phyloP scores from a whole-genome alignment of 2,329 filamentous ascomycete genomes.

The Zasmidium citrigriseum region DNA sequence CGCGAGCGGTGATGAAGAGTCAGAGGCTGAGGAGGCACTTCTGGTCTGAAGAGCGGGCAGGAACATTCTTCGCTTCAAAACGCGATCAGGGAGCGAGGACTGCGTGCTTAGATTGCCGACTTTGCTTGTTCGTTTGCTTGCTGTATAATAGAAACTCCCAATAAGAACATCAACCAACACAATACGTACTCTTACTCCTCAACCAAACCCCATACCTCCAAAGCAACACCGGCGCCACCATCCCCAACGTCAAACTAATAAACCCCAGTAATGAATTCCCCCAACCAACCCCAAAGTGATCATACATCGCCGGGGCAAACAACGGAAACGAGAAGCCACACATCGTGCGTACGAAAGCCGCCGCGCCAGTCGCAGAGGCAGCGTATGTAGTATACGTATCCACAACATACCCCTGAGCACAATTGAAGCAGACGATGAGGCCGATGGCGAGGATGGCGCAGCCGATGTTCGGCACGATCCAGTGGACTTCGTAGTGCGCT shows the following conservation, averaged over 20 bases:
- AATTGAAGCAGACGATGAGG: slow-evolving; percentile 25
- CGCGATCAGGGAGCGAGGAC: too few species aligned
- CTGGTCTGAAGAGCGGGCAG: too few species aligned
- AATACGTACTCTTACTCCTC: slow-evolving; percentile 24
- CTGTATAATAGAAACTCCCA: too few species aligned
- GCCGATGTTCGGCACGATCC: slow-evolving; percentile 29
- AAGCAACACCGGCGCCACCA: slow-evolving; percentile 22
- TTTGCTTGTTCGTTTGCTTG: too few species aligned
- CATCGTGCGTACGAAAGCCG: slow-evolving; percentile 45
- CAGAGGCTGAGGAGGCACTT: too few species aligned
- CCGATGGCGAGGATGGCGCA: slow-evolving; percentile 25
- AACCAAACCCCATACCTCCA: slow-evolving; percentile 23
- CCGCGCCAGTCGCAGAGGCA: slow-evolving; percentile 50
- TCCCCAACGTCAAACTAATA: slow-evolving; percentile 18
- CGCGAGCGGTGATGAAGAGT: not conserved
- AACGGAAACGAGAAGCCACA: slow-evolving; percentile 53
- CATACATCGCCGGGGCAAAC: slow-evolving; percentile 48
- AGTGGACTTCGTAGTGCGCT: slow-evolving; percentile 24
- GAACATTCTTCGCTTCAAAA: too few species aligned
- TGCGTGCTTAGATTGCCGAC: too few species aligned
- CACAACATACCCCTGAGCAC: slow-evolving; percentile 42
- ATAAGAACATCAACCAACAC: slow-evolving; percentile 6
- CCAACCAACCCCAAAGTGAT: slow-evolving; percentile 41
- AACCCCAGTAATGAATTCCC: slow-evolving; percentile 34
- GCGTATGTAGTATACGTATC: slow-evolving; percentile 52